Base-by-base conservation (phyloP, 2,329 filamentous ascomycete genomes). In the Trichoderma koningii region DNA sequence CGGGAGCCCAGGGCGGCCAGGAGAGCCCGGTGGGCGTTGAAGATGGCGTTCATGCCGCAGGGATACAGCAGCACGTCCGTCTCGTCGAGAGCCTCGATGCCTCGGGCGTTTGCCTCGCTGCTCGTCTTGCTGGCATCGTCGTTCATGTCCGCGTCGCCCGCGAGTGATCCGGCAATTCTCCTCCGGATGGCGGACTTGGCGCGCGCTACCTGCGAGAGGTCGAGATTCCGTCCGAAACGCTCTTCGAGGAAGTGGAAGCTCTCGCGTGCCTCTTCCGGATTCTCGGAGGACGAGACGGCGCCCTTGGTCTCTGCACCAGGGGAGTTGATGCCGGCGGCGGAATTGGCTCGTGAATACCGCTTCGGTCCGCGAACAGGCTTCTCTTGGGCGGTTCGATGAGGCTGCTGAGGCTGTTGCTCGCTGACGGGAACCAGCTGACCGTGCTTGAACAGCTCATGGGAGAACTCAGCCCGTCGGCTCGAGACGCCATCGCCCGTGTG, bases 21-120 rank as follows among this genome's bases (percentile, higher is more conserved):
- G 57, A 97, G 80, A 50, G 86, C 86, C 55, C 89, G 87, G 74
- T 99, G 95, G 0, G 91, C 85, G 70, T 92, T 92, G 79, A 92
- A 99, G 51, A 99, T 97, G 59, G 94, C 88, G 73, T 92, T 97
- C 93, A 99, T 99, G 44, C 95, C 95, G 47, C 86, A 89, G 0
- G 94, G 91, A 64, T 90, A 94, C 0, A 99, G 83, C 72, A 92
- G 96, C 42, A 99, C 90, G 74, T 99, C 94, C 23, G 91, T 86
- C 74, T 96, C 92, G 1, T 86, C 87, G 59, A 97, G 88, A 26
- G 85, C 88, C 12, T 83, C 80, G 3, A 89, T 80, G 23, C 86
- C 84, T 55, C 85, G 79, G 6, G 80, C 78, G 71, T 85, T 84
- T 23, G 84, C 66, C 15, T 56, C n/a, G 26, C 68, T 50, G 65